Percentiles rank a stretch among this genome's conserved stretches.
phyloP scores from a whole-genome alignment of 106 monocot species.

The Agapanthus africanus region DNA sequence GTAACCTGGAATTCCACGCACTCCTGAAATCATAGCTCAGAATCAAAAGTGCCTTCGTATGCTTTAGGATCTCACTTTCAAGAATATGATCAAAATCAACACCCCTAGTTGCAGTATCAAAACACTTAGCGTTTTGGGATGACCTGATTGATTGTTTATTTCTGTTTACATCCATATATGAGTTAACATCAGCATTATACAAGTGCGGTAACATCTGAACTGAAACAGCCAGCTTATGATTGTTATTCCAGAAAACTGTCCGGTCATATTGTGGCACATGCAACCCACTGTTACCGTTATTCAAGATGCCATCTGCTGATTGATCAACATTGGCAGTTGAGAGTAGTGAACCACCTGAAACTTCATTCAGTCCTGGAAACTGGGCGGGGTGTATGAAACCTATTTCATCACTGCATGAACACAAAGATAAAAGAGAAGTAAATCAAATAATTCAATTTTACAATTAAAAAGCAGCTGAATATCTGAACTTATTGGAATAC shows the following conservation, averaged over 20 bases:
- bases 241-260: slow-evolving; percentile 44
- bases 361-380: slow-evolving; percentile 36
- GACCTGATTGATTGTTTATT: slow-evolving; percentile 21
- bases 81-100: slow-evolving; percentile 9
- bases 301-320: neutral
- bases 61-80: slow-evolving; percentile 46
- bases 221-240: slow-evolving; percentile 79
- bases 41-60: slow-evolving; percentile 50
- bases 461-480: too few relatives aligned
- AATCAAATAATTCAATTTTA: too few relatives aligned
- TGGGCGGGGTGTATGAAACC: slow-evolving; percentile 74
- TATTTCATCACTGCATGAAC: slow-evolving; percentile 77
- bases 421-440: too few relatives aligned
- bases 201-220: slow-evolving; percentile 29
- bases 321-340: neutral
- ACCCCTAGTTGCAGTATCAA: slow-evolving; percentile 5
- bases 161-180: slow-evolving; percentile 28
- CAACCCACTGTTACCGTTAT: neutral
- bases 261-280: slow-evolving; percentile 15
- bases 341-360: slow-evolving; percentile 2
- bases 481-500: too few relatives aligned
- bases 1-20: slow-evolving; percentile 79
- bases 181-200: slow-evolving; percentile 31
- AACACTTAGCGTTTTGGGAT: neutral
- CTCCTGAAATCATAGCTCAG: slow-evolving; percentile 43